Percentiles rank a stretch among this genome's conserved stretches.
These are phyloP conservation scores for Xanthoparmelia taractica DNA, from an alignment of 495 filamentous ascomycete species.

Conservation along the genomic window DNA sequence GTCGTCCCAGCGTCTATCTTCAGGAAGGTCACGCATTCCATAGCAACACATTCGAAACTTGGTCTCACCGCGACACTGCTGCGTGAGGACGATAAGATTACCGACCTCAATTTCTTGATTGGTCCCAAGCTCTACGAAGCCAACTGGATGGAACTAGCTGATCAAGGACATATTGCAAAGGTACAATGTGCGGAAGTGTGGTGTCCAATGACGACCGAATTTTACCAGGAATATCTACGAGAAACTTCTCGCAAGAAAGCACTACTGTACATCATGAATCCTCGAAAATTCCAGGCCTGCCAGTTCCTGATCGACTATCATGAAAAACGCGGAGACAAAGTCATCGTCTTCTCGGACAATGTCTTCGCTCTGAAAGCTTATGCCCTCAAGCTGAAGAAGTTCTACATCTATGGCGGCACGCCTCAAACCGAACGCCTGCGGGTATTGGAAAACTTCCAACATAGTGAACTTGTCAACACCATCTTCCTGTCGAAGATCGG, in stretches of 20 bases:
- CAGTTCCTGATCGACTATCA: conserved; percentile 98
- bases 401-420: conserved; percentile 90
- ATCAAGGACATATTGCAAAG: conserved; percentile 93
- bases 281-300: conserved; percentile 90
- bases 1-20: conserved; percentile 97
- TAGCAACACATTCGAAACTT: conserved; percentile 94
- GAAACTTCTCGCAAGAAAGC: conserved; percentile 59
- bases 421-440: conserved; percentile 76
- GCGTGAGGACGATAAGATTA: conserved; percentile 96
- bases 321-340: conserved; percentile 91
- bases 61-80: conserved; percentile 91
- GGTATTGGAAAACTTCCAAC: conserved; percentile 94
- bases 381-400: conserved; percentile 75
- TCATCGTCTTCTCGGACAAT: conserved; percentile 98
- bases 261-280: conserved; percentile 95
- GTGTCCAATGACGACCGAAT: conserved; percentile 98
- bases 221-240: conserved; percentile 87
- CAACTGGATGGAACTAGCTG: conserved; percentile 98
- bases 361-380: conserved; percentile 88
- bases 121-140: conserved; percentile 97
- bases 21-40: conserved; percentile 78
- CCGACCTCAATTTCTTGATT: conserved; percentile 94
- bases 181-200: conserved; percentile 98
- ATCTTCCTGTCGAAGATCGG: conserved; percentile 98
- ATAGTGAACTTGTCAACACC: conserved; percentile 87